Base-by-base conservation (phyloP, 768 basidiomycete genomes). In the Russula griseocarnosa region DNA sequence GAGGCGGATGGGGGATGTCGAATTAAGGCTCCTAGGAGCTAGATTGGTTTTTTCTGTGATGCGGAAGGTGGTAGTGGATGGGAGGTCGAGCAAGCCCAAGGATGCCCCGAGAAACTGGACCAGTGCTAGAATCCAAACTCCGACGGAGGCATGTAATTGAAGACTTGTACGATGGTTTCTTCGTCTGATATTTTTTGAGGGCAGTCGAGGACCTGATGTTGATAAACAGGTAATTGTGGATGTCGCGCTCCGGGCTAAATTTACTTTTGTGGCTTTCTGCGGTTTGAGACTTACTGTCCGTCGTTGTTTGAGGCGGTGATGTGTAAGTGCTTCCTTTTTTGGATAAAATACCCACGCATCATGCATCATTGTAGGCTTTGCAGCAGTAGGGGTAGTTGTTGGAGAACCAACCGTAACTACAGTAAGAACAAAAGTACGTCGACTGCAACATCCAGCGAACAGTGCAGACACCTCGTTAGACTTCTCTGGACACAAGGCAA, bases 61-160 rank as follows among this genome's bases (percentile, higher is more conserved):
- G 65, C 55, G 50, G 61, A 58, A 47, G 46, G 36, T 34, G 44
- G 58, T 56, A 20, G 62, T 54, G 46, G 57, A 58, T 61, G 55
- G 42, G 49, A 66, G 57, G 57, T 52, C 42, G 60, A 58, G 61
- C 58, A 18, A 61, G 55, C 44, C 46, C 65, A 59, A 53, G 52
- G 57, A 57, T 55, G 14, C 61, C 51, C 46, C 55, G 52, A 44
- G 58, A 65, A 47, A 50, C 60, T 55, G 61, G 60, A 42, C 56
- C 56, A 58, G 61, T 68, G 65, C 28, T 66, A 66, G 53, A 61
- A 62, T 62, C 34, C 67, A 68, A 68, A 68, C 67, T 68, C 67
- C 67, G 67, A 68, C 67, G 26, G 34, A 55, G 38, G 57, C 63
- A 64, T 64, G 57, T 40, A 63, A 47, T 11, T 49, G 32, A 51